These are phyloP conservation scores for Mycena vulgaris DNA, from an alignment of 768 basidiomycete species.

Conservation along the genomic window DNA sequence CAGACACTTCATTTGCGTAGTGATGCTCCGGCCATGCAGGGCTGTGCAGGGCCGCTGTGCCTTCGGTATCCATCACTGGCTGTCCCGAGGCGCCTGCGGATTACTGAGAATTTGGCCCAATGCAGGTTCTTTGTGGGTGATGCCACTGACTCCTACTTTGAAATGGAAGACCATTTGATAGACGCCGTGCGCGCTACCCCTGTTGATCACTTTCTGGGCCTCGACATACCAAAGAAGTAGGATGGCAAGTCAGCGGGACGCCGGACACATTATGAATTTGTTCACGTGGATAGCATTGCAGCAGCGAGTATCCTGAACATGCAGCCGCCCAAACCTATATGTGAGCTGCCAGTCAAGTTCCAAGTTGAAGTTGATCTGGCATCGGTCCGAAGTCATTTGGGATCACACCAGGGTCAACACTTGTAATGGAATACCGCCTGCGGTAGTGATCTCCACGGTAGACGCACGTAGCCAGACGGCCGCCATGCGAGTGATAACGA, in stretches of 20 bases:
- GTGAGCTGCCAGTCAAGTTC: background rate
- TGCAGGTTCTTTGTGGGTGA: conserved; percentile 18
- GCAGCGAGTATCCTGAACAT: background rate
- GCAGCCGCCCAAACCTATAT: background rate
- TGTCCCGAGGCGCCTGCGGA: conserved; percentile 20
- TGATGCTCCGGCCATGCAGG: background rate
- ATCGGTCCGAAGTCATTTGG: conserved; percentile 19
- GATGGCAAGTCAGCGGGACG: background rate
- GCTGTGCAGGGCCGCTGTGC: too few species aligned
- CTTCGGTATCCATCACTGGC: background rate
- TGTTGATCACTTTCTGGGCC: background rate
- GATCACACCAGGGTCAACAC: background rate
- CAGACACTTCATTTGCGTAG: background rate
- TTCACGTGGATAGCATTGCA: background rate
- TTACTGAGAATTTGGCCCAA: conserved; percentile 20
- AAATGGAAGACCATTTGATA: conserved; percentile 24
- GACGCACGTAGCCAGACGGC: too few species aligned
- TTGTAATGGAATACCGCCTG: too few species aligned
- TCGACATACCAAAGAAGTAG: background rate
- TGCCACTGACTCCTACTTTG: too few species aligned
- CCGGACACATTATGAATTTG: background rate
- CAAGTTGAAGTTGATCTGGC: background rate
- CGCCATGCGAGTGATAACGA: conserved; percentile 19
- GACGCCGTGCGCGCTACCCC: conserved; percentile 2
- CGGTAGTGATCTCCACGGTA: too few species aligned